Conservation (phyloP, 148 eudicot genomes). For the Nyssa sinensis region DNA sequence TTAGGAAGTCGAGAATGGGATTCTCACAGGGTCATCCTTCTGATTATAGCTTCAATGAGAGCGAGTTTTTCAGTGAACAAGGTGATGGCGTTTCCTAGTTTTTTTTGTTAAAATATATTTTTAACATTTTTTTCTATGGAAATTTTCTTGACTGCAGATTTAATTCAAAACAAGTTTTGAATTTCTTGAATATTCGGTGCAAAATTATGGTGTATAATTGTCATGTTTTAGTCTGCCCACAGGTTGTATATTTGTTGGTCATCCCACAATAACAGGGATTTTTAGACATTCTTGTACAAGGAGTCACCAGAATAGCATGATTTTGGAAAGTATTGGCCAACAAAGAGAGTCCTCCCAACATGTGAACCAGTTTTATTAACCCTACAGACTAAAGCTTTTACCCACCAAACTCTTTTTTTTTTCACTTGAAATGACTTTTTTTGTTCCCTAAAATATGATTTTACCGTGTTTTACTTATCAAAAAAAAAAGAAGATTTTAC, state of each 20-base stretch:
- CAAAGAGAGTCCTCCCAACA: background rate
- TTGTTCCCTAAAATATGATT: background rate
- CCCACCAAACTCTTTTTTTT: background rate
- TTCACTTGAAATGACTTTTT: background rate
- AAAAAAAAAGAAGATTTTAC: background rate
- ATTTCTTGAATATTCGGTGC: background rate
- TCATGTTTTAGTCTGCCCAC: background rate
- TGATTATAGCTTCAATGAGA: constrained; percentile 76
- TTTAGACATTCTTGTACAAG: background rate
- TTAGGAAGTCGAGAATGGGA: constrained; percentile 97
- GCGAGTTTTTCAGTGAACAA: constrained; percentile 73
- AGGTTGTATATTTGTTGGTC: background rate
- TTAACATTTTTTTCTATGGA: background rate
- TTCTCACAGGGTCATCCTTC: constrained; percentile 66
- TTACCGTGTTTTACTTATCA: background rate
- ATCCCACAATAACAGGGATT: background rate
- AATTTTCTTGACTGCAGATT: background rate
- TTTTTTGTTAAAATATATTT: background rate
- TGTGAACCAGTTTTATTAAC: background rate
- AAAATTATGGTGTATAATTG: background rate
- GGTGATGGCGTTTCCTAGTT: constrained; percentile 40
- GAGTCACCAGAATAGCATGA: background rate
- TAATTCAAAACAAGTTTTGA: background rate
- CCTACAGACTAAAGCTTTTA: background rate
- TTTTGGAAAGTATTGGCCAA: background rate